Evolutionary conservation across 257 asterid genomes (phyloP).

Genomic region (Handroanthus guayacan): DNA sequence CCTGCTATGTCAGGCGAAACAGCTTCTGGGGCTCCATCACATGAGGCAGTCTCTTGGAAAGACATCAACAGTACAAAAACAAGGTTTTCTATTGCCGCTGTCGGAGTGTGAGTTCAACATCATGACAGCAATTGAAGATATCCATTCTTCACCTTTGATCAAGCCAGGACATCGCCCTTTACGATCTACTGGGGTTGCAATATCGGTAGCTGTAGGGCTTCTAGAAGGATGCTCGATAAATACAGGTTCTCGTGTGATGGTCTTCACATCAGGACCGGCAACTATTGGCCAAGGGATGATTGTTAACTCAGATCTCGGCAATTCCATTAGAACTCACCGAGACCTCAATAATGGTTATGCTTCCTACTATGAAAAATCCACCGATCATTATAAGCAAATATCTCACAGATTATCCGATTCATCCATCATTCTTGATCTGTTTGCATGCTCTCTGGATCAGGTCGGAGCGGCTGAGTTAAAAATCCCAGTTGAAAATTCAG

Average conservation of each 20-base stretch:
- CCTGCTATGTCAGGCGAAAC: constrained; percentile 62
- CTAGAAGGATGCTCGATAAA: constrained; percentile 76
- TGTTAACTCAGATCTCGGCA: constrained; percentile 65
- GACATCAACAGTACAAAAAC: constrained; percentile 58
- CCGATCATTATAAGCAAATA: constrained; percentile 68
- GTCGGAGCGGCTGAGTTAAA: constrained; percentile 93
- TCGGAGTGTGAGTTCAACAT: constrained; percentile 88
- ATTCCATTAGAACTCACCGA: constrained; percentile 78
- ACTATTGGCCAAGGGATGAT: constrained; percentile 88
- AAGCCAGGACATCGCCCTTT: constrained; percentile 78
- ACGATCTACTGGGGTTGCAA: constrained; percentile 85
- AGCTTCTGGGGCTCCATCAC: constrained; percentile 68
- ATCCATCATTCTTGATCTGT: constrained; percentile 87
- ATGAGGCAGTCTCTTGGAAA: constrained; percentile 64
- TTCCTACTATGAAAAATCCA: constrained; percentile 60
- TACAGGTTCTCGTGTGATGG: constrained; percentile 87
- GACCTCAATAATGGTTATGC: constrained; percentile 68
- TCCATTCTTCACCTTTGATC: constrained; percentile 58
- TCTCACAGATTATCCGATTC: constrained; percentile 74
- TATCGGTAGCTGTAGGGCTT: constrained; percentile 91
- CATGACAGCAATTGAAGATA: constrained; percentile 83
- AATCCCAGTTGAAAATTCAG: constrained; percentile 73
- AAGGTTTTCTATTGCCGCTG: constrained; percentile 75
- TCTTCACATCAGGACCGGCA: constrained; percentile 96
- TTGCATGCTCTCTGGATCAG: constrained; percentile 97